Percentiles rank a stretch among this genome's conserved stretches.
These are phyloP conservation scores for Schizosaccharomyces versatilis DNA, from an alignment of 1,139 yeast genomes.

Conservation along the genomic window DNA sequence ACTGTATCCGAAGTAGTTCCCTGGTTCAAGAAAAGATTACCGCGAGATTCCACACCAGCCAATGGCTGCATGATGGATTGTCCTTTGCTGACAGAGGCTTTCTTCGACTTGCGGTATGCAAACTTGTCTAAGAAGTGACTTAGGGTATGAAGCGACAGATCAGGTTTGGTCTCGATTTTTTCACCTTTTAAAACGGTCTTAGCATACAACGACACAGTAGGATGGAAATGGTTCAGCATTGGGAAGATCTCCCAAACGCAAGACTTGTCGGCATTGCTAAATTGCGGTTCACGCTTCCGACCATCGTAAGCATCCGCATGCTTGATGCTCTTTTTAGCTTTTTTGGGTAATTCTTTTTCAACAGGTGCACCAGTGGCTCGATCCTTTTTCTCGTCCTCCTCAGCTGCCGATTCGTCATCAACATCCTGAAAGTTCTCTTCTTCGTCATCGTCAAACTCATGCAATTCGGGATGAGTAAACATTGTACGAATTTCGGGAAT, in stretches of 20 bases:
- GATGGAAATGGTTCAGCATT: slow-evolving; percentile 68
- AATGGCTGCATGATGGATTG: slow-evolving; percentile 93
- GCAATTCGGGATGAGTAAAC: slow-evolving; percentile 21
- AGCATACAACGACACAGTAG: slow-evolving; percentile 72
- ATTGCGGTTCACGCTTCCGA: slow-evolving; percentile 74
- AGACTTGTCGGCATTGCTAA: slow-evolving; percentile 57
- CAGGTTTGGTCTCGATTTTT: slow-evolving; percentile 43
- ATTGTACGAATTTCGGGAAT: slow-evolving; percentile 32
- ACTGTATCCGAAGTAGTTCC: slow-evolving; percentile 19
- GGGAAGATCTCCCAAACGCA: slow-evolving; percentile 64
- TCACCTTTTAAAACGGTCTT: slow-evolving; percentile 29
- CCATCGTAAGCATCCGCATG: slow-evolving; percentile 41
- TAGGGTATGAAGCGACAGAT: slow-evolving; percentile 66
- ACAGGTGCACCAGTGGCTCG: slow-evolving; percentile 16
- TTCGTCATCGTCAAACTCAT: slow-evolving; percentile 13
- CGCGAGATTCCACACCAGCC: slow-evolving; percentile 58
- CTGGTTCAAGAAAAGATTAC: slow-evolving; percentile 32
- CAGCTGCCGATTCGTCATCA: slow-evolving; percentile 21
- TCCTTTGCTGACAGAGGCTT: slow-evolving; percentile 36
- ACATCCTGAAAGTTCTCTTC: slow-evolving; percentile 15
- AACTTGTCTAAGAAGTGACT: slow-evolving; percentile 85
- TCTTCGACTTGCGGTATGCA: slow-evolving; percentile 81
- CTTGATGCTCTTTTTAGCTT: not conserved
- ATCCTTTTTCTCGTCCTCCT: slow-evolving; percentile 13
- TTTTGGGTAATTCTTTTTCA: slow-evolving; percentile 10